phyloP scores from a whole-genome alignment of 306 rosid genomes.

The Urtica urens region DNA sequence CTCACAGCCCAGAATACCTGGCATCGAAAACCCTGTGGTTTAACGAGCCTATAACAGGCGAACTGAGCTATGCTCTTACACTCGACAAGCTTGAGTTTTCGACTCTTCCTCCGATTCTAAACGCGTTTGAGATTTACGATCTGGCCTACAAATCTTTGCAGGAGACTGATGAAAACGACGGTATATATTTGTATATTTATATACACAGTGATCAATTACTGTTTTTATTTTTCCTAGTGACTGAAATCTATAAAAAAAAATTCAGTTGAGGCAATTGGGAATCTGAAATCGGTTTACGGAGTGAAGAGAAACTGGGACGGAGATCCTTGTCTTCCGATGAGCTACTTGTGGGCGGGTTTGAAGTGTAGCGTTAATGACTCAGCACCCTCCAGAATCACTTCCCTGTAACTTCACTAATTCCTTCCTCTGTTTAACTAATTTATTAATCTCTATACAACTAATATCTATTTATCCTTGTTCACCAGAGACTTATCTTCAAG shows the following conservation, averaged over 20 bases:
- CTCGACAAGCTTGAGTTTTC: constrained; percentile 18
- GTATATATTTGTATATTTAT: constrained; percentile 22
- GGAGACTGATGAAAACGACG: constrained; percentile 30
- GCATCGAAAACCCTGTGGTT: constrained; percentile 2
- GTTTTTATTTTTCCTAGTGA: background rate
- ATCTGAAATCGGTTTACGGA: constrained; percentile 18
- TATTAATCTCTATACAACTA: background rate
- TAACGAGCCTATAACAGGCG: background rate
- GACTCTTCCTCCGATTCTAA: constrained; percentile 48
- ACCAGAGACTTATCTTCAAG: constrained; percentile 32
- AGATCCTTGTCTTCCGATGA: constrained; percentile 37
- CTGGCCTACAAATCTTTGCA: constrained; percentile 15
- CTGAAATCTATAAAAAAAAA: constrained; percentile 1
- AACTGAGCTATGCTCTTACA: constrained; percentile 11
- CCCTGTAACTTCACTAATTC: constrained; percentile 26
- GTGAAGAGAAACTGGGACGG: constrained; percentile 34
- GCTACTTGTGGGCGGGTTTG: constrained; percentile 35
- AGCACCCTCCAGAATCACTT: constrained; percentile 19
- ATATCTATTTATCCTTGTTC: background rate
- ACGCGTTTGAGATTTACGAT: constrained; percentile 34
- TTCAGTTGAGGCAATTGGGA: constrained; percentile 27
- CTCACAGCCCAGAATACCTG: constrained; percentile 17
- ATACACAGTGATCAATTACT: background rate
- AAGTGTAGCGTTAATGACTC: constrained; percentile 22
- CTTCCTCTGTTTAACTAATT: background rate